These are phyloP conservation scores for Cercospora zeae-maydis DNA, from an alignment of 2,329 filamentous ascomycete species.

Conservation along the genomic window DNA sequence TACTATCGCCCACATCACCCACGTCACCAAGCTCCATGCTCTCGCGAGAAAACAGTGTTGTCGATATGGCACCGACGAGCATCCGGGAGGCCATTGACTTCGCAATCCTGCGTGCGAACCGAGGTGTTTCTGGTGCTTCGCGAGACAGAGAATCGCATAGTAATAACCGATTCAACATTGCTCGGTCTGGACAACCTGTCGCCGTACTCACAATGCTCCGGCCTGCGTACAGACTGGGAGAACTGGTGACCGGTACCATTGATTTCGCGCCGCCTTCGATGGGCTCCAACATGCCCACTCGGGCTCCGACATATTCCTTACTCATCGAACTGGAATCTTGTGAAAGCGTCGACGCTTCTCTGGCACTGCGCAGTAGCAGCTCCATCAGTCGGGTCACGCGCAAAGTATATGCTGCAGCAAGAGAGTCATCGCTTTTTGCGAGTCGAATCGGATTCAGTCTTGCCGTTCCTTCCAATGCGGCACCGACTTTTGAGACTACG, in stretches of 20 bases:
- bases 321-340: constrained; percentile 80
- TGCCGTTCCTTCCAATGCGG: constrained; percentile 76
- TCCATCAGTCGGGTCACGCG: constrained; percentile 85
- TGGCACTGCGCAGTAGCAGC: constrained; percentile 79
- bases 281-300: neutral
- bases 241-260: constrained; percentile 77
- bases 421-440: constrained; percentile 79
- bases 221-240: constrained; percentile 83
- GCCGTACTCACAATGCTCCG: constrained; percentile 85
- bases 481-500: constrained; percentile 87
- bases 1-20: constrained; percentile 69
- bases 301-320: constrained; percentile 77
- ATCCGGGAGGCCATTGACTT: constrained; percentile 86
- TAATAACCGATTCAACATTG: constrained; percentile 92
- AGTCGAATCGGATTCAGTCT: constrained; percentile 75
- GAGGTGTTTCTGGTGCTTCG: constrained; percentile 54
- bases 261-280: constrained; percentile 61
- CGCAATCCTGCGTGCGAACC: constrained; percentile 76
- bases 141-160: constrained; percentile 60
- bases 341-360: constrained; percentile 73
- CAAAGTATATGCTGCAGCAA: constrained; percentile 71
- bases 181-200: constrained; percentile 85
- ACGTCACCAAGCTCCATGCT: constrained; percentile 52
- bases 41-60: constrained; percentile 36
- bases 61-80: constrained; percentile 50